Conservation (phyloP, 305 asterid genomes). For the Fraxinus floribunda region DNA sequence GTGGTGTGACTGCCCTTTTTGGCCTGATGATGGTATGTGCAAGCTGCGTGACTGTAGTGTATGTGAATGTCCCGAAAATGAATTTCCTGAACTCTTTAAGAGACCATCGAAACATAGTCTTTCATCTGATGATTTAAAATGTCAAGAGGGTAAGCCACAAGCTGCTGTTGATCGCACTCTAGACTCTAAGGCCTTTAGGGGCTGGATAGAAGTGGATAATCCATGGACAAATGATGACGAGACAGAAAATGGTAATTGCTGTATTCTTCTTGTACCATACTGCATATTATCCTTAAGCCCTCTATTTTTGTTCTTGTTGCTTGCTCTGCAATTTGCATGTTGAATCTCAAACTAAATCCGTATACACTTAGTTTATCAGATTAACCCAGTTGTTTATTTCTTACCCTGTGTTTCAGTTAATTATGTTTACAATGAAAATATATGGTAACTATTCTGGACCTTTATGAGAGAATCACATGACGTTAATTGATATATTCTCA, state of each 20-base stretch:
- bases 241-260: conserved; percentile 76
- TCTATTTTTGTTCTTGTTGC: not conserved
- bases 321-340: not conserved
- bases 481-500: conserved; percentile 18
- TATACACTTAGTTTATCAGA: not conserved
- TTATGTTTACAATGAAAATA: not conserved
- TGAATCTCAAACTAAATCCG: not conserved
- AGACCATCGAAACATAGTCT: conserved; percentile 45
- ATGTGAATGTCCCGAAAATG: conserved; percentile 89
- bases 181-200: conserved; percentile 82
- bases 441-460: not conserved
- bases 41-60: conserved; percentile 91
- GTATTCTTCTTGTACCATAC: conserved; percentile 10
- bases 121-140: conserved; percentile 70
- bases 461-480: conserved; percentile 10
- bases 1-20: conserved; percentile 98
- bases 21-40: conserved; percentile 99
- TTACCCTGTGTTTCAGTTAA: not conserved
- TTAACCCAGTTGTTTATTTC: not conserved
- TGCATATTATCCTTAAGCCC: conserved; percentile 12
- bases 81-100: conserved; percentile 83
- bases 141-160: conserved; percentile 93
- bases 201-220: conserved; percentile 92
- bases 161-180: conserved; percentile 90
- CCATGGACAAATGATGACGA: conserved; percentile 97